Evolutionary conservation across 495 filamentous ascomycete species (phyloP).

Genomic region (Melanomma pulvis-pyrius): DNA sequence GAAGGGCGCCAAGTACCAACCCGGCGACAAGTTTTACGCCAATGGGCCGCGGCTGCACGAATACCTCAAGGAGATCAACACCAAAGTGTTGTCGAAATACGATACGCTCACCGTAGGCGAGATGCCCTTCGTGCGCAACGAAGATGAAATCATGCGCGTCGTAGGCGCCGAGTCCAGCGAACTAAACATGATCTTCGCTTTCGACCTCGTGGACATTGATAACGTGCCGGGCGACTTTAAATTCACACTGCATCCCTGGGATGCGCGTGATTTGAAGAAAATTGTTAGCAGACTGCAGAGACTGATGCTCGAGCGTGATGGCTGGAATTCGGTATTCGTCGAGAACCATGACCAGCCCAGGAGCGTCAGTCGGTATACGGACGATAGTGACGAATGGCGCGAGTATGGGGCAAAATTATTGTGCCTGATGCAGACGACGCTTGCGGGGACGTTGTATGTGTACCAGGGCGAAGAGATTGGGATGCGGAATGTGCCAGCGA

Average conservation of each 20-base stretch:
- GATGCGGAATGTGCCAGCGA: conserved; percentile 55
- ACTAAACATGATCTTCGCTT: conserved; percentile 61
- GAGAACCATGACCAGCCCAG: conserved; percentile 57
- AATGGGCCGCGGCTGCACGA: conserved; percentile 64
- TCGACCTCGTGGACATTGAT: conserved; percentile 55
- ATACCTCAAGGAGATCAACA: conserved; percentile 53
- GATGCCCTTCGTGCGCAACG: conserved; percentile 50
- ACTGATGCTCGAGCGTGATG: conserved; percentile 54
- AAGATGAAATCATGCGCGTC: conserved; percentile 52
- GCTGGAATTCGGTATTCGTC: conserved; percentile 57
- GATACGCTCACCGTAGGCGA: conserved; percentile 57
- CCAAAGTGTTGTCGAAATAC: conserved; percentile 52
- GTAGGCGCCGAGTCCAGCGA: conserved; percentile 51
- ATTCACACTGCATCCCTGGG: conserved; percentile 48
- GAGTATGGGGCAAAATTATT: conserved; percentile 56
- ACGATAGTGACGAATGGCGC: conserved; percentile 52
- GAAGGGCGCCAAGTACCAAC: conserved; percentile 48
- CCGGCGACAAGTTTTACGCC: conserved; percentile 52
- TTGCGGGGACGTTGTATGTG: conserved; percentile 57
- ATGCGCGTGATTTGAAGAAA: conserved; percentile 48
- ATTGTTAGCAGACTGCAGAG: conserved; percentile 48
- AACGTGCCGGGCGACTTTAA: conserved; percentile 49
- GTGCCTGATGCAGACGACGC: conserved; percentile 54
- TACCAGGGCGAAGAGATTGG: conserved; percentile 64
- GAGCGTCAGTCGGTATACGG: conserved; percentile 52